Evolutionary conservation across 2,329 filamentous ascomycete species (phyloP).

Genomic region (Sarocladium brachiariae): DNA sequence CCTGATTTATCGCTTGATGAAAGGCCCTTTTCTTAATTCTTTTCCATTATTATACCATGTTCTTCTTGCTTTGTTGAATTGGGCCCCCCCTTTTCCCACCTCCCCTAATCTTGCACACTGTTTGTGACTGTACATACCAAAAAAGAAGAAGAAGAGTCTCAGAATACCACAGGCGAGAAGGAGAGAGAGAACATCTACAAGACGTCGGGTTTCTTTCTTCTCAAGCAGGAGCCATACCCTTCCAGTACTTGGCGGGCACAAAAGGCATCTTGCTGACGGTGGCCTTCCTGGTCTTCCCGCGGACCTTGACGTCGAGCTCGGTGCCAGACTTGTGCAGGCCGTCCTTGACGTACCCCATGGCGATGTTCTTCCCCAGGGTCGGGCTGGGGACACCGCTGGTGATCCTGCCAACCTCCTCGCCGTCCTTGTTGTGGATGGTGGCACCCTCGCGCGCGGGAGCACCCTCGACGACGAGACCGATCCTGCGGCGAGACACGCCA

Average conservation of each 20-base stretch:
- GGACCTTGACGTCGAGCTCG: conserved; percentile 68
- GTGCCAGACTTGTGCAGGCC: conserved; percentile 80
- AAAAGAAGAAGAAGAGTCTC: not conserved
- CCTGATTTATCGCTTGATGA: conserved; percentile 2
- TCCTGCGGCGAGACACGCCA: conserved; percentile 64
- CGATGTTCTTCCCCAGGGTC: conserved; percentile 80
- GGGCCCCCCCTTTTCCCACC: not conserved
- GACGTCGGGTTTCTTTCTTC: not conserved
- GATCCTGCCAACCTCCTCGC: conserved; percentile 66
- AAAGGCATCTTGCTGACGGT: conserved; percentile 86
- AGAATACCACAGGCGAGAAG: no score
- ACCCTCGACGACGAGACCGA: conserved; percentile 77
- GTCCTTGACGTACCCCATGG: conserved; percentile 86
- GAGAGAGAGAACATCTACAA: no score
- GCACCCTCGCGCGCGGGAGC: conserved; percentile 87
- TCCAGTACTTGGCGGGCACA: conserved; percentile 64
- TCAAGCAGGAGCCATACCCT: conserved; percentile 4
- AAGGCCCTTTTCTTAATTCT: not conserved
- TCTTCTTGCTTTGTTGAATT: conserved; percentile 3
- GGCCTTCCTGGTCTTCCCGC: conserved; percentile 69
- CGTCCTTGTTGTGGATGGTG: conserved; percentile 59
- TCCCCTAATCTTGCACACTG: no score
- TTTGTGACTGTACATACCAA: no score
- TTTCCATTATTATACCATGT: not conserved
- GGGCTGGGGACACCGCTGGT: conserved; percentile 91